Evolutionary conservation across 345 rosid genomes (phyloP), one percentile per base, ranked within the genome.

Genomic region (Ceriops decandra): DNA sequence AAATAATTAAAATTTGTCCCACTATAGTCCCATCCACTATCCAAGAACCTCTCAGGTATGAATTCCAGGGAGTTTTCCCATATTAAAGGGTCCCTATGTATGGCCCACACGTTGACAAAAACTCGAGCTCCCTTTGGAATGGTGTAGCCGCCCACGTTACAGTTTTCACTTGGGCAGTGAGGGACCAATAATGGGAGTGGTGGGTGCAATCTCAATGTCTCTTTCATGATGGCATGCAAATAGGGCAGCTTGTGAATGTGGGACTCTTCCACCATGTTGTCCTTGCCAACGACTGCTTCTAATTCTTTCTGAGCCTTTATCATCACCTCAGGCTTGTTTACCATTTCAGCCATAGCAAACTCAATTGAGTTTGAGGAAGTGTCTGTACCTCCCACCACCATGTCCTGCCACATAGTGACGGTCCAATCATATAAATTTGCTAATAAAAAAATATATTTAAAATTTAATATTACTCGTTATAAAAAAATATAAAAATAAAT

Each of bases 311-410:
- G 88, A 21, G 79, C 81, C 67, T 74, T 84, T n/a, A 26, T 62
- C 77, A 79, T 42, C 0, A 84, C 76, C 32, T 76, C 62, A 35
- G 89, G 85, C 15, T 79, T 82, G 83, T 81, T 82, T 46, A 85
- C 54, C 27, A 84, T 62, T 71, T 88, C 93, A 22, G 87, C 88
- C 77, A 87, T 73, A 21, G 84, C 74, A n/a, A 87, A 82, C 68
- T 85, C 86, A 0, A 73, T 59, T 57, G 86, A 28, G 72, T 84
- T 87, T 19, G 92, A 74, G 2, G 88, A 69, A 57, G 90, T 81
- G 68, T 88, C 92, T 0, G 81, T 60, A 2, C 92, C 92, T 5
- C 85, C 87, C 57, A 85, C 81, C 28, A 88, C 66, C 84, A 86
- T 86, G 73, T 86, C 88, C 90, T 86, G 72, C 11, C 24, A 26